phyloP scores from a whole-genome alignment of 2,329 filamentous ascomycete species.

The Akanthomyces muscarius region DNA sequence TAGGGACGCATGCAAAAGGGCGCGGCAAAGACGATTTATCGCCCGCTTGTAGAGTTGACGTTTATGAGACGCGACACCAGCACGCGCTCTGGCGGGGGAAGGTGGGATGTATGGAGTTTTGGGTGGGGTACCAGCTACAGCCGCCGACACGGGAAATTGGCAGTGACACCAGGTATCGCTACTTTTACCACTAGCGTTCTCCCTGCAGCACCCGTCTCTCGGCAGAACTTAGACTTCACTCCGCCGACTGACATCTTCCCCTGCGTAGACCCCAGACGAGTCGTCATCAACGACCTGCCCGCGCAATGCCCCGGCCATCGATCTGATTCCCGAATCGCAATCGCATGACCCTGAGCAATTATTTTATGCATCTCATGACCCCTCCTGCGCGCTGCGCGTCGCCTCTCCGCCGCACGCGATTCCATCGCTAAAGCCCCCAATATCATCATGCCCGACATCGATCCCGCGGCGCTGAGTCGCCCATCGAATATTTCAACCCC shows the following conservation, averaged over 20 bases:
- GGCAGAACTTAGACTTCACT: slow-evolving; percentile 36
- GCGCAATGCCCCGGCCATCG: slow-evolving; percentile 44
- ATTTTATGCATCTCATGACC: slow-evolving; percentile 43
- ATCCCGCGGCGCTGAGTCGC: slow-evolving; percentile 64
- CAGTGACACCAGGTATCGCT: slow-evolving; percentile 22
- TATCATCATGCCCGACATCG: slow-evolving; percentile 61
- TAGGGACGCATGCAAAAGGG: background rate
- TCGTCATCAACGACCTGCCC: slow-evolving; percentile 39
- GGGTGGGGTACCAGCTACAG: background rate
- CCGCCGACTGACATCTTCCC: slow-evolving; percentile 27
- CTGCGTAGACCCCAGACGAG: slow-evolving; percentile 22
- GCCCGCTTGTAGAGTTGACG: slow-evolving; percentile 20
- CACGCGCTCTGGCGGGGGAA: slow-evolving; percentile 20
- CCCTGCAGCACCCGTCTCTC: slow-evolving; percentile 25
- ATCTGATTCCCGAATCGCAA: slow-evolving; percentile 35
- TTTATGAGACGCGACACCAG: slow-evolving; percentile 26
- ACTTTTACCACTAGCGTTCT: slow-evolving; percentile 24
- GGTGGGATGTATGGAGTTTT: slow-evolving; percentile 19
- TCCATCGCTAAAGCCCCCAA: slow-evolving; percentile 27
- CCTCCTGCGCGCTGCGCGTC: slow-evolving; percentile 41
- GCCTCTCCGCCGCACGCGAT: slow-evolving; percentile 47
- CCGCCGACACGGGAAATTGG: background rate
- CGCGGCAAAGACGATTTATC: background rate
- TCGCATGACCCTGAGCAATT: slow-evolving; percentile 38
- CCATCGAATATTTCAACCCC: slow-evolving; percentile 57